Evolutionary conservation across 768 basidiomycete genomes (phyloP), one percentile per base, ranked within the genome.

Genomic region (Neoboletus magnificus): DNA sequence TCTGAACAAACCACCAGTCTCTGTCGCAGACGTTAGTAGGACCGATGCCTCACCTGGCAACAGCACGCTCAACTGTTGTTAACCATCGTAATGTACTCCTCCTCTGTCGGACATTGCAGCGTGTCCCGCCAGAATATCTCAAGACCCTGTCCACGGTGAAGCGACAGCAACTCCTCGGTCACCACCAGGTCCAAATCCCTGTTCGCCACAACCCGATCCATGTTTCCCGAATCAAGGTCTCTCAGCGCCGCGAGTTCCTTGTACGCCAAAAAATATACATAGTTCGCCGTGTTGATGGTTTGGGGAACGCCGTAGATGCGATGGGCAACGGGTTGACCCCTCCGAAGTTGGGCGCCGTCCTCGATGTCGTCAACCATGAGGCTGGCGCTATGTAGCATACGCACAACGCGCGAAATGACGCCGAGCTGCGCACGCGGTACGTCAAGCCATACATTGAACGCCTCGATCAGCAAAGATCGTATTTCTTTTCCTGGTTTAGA

Each of bases 231-330:
- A 10, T 39, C 44, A 1, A 56, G 48, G 27, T 36, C 44, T 10
- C 70, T 63, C 23, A 70, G 30, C 23, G 48, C 60, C 0, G 70
- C 58, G 1, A 98, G 79, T 60, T 96, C 91, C 61, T 93, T 82
- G 68, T 87, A 94, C 0, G 95, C 96, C 41, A 93, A 82, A 66
- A 98, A 99, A 68, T 96, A 98, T 29, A 94, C 93, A 61, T 98
- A 98, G 67, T 97, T 98, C 0, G 96, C 96, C 0, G 89, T 86
- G 69, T 99, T 99, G 74, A 99, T 94, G 0, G 96, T 97, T 67
- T 98, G 96, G 0, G 96, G 93, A 3, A 97, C 75, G 2, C 96
- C 96, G 63, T 96, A 99, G 61, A 99, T 96, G 75, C 91, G 92
- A 75, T 99, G 95, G 0, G 92, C 84, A 23, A 95, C 65, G 80